phyloP scores from a whole-genome alignment of 768 basidiomycete species.

The Russula olivacea region DNA sequence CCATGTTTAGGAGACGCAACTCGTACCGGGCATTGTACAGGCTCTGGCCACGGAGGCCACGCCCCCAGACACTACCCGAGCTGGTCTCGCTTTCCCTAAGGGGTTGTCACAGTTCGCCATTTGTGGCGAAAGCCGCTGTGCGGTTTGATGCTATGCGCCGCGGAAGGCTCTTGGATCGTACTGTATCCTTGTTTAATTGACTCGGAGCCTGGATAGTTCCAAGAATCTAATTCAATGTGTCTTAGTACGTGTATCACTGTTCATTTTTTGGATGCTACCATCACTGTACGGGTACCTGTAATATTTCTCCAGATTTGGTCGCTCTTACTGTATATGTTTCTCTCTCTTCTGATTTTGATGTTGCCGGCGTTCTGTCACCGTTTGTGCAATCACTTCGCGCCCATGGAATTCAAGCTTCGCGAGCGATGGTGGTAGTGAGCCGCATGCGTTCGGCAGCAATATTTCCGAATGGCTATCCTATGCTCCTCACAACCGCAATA shows the following conservation, averaged over 20 bases:
- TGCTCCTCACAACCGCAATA: no score
- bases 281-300: no score
- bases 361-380: background rate
- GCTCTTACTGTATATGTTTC: background rate
- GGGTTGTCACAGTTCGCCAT: background rate
- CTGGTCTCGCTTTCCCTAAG: background rate
- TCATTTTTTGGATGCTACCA: background rate
- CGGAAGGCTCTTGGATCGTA: background rate
- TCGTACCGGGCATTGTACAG: slow-evolving; percentile 1
- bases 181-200: background rate
- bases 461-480: no score
- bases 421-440: no score
- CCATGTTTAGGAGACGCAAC: background rate
- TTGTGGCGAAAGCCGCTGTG: background rate
- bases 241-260: background rate
- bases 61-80: background rate
- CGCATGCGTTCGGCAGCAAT: no score
- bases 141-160: background rate
- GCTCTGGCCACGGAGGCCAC: background rate
- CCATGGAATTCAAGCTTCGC: background rate
- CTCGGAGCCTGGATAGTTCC: background rate
- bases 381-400: background rate
- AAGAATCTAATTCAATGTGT: background rate
- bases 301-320: no score
- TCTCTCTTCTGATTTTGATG: background rate